Evolutionary conservation across 1,139 yeast species (phyloP).

Genomic region (Sugiyamaella novakii): DNA sequence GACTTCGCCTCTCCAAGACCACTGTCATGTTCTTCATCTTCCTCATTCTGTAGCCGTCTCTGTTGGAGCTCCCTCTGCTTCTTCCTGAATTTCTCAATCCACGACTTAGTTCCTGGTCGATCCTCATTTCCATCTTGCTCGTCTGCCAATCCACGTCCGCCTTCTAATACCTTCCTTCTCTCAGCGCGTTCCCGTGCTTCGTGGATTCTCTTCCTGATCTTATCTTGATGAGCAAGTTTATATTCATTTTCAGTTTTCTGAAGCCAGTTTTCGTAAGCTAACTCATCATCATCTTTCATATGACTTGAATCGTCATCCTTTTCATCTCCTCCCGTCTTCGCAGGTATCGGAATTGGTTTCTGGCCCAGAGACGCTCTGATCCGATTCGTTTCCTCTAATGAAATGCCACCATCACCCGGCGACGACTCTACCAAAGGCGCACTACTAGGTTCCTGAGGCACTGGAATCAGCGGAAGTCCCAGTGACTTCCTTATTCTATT

Average conservation of each 20-base stretch:
- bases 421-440: neutral
- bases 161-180: constrained; percentile 34
- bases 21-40: constrained; percentile 27
- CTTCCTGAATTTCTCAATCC: constrained; percentile 33
- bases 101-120: constrained; percentile 25
- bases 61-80: constrained; percentile 25
- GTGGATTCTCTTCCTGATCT: constrained; percentile 27
- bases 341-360: constrained; percentile 38
- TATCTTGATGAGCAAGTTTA: constrained; percentile 26
- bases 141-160: constrained; percentile 33
- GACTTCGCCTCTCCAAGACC: too few relatives aligned
- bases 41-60: constrained; percentile 24
- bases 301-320: constrained; percentile 16
- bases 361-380: constrained; percentile 43
- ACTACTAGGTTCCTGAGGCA: too few relatives aligned
- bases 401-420: constrained; percentile 23
- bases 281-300: constrained; percentile 34
- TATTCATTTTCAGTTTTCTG: constrained; percentile 32
- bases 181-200: constrained; percentile 31
- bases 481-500: constrained; percentile 40
- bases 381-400: constrained; percentile 44
- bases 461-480: constrained; percentile 44
- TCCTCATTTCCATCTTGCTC: constrained; percentile 25
- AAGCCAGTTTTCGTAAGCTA: constrained; percentile 41
- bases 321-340: constrained; percentile 3